Percentiles rank a stretch among this genome's conserved stretches.
Conservation (phyloP, 805 yeast species). For the Candida patagonica region DNA sequence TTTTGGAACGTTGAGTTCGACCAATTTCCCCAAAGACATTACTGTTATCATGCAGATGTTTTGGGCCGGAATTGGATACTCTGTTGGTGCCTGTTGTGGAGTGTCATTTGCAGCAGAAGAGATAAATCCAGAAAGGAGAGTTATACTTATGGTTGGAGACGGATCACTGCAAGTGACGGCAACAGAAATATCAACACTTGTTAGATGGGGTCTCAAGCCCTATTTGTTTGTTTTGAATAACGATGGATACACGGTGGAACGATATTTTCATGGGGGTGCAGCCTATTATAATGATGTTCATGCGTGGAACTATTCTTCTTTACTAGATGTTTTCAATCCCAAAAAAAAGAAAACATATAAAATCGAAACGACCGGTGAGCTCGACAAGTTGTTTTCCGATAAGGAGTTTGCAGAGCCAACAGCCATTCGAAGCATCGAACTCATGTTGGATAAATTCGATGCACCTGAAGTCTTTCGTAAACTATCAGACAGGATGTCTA, state of each 20-base stretch:
- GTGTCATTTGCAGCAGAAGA: constrained; percentile 52
- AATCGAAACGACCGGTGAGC: constrained; percentile 41
- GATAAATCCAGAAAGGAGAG: constrained; percentile 37
- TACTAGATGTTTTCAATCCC: constrained; percentile 49
- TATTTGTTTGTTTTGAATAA: constrained; percentile 53
- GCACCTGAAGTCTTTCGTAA: constrained; percentile 53
- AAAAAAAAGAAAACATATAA: constrained; percentile 32
- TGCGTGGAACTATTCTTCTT: constrained; percentile 45
- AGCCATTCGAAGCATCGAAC: constrained; percentile 46
- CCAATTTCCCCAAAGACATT: constrained; percentile 43
- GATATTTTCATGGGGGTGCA: constrained; percentile 47
- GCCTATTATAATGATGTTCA: constrained; percentile 55
- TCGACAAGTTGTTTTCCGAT: constrained; percentile 34
- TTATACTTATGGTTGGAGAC: constrained; percentile 55
- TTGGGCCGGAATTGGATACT: constrained; percentile 60
- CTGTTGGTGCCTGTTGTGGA: constrained; percentile 56
- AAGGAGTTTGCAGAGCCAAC: constrained; percentile 33
- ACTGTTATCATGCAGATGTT: constrained; percentile 51
- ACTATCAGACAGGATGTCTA: no score
- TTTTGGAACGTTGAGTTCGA: constrained; percentile 49
- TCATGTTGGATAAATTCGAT: constrained; percentile 50
- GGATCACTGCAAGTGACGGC: constrained; percentile 62
- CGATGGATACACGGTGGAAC: constrained; percentile 58
- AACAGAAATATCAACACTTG: constrained; percentile 53
- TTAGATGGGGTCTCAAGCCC: constrained; percentile 46